Evolutionary conservation across 106 monocot genomes (phyloP).

Genomic region (Alisma plantagoaquatica): DNA sequence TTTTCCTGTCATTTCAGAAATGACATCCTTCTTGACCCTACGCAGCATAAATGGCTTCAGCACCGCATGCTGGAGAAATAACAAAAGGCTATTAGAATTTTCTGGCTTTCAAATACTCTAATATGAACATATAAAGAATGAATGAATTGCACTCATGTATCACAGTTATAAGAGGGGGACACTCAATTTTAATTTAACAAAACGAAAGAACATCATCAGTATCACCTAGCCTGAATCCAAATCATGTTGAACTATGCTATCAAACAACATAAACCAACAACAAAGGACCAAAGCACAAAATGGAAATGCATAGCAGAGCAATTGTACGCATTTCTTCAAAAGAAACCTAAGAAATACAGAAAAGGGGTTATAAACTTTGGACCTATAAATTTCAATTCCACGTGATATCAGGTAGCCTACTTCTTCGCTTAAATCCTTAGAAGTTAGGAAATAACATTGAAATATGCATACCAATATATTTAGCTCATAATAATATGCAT

Average conservation of each 20-base stretch:
- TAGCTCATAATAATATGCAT: no score
- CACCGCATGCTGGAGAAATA: conserved; percentile 73
- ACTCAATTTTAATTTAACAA: no score
- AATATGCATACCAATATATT: no score
- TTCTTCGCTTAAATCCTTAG: no score
- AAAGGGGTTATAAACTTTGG: neutral
- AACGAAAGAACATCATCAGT: no score
- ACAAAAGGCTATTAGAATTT: neutral
- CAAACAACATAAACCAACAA: neutral
- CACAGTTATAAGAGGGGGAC: no score
- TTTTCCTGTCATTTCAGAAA: conserved; percentile 93
- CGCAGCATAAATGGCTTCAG: conserved; percentile 97
- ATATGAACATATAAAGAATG: neutral
- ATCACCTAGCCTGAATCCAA: no score
- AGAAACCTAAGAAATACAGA: neutral
- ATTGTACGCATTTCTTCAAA: neutral
- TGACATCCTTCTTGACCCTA: conserved; percentile 95
- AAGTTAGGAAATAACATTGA: neutral
- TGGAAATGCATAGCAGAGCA: neutral
- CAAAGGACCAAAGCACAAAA: neutral
- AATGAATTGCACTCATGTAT: no score
- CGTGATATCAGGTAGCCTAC: no score
- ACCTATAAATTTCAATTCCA: no score
- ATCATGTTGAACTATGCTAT: neutral
- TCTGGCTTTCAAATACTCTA: neutral